phyloP scores from a whole-genome alignment of 768 basidiomycete species.

The Boletus bicolor region DNA sequence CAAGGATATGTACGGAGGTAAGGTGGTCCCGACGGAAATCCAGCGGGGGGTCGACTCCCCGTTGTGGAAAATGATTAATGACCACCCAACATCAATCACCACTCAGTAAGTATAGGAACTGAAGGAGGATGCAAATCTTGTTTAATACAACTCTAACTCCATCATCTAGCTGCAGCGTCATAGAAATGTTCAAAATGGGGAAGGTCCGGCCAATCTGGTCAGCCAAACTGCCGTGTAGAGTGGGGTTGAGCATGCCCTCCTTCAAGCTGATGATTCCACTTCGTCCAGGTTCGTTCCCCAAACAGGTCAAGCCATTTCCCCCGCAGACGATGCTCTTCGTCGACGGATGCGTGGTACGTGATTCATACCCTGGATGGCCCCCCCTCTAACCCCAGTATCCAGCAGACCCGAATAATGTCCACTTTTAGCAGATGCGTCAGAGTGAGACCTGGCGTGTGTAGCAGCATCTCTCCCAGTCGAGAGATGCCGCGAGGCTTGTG shows the following conservation, averaged over 20 bases:
- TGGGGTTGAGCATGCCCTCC: background rate
- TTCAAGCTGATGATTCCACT: background rate
- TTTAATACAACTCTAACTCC: slow-evolving; percentile 4
- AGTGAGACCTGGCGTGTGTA: slow-evolving; percentile 21
- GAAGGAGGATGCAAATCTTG: background rate
- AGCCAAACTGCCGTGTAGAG: background rate
- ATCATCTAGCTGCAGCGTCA: background rate
- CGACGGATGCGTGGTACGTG: slow-evolving; percentile 27
- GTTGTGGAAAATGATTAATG: slow-evolving; percentile 1
- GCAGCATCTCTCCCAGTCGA: slow-evolving; percentile 1
- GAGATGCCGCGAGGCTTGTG: slow-evolving; percentile 4
- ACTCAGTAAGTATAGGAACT: too few relatives aligned
- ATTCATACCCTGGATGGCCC: background rate
- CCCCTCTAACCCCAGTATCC: background rate
- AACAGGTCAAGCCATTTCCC: slow-evolving; percentile 30
- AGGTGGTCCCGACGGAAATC: background rate
- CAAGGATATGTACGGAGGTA: background rate
- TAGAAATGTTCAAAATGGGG: background rate
- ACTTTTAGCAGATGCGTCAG: slow-evolving; percentile 21
- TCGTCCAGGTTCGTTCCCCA: background rate
- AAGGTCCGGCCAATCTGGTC: background rate
- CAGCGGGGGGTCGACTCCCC: background rate
- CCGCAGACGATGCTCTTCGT: slow-evolving; percentile 48
- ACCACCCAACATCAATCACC: background rate
- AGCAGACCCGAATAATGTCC: slow-evolving; percentile 11